Evolutionary conservation across 1,139 yeast genomes (phyloP).

Genomic region (Blastobotrys indianensis): DNA sequence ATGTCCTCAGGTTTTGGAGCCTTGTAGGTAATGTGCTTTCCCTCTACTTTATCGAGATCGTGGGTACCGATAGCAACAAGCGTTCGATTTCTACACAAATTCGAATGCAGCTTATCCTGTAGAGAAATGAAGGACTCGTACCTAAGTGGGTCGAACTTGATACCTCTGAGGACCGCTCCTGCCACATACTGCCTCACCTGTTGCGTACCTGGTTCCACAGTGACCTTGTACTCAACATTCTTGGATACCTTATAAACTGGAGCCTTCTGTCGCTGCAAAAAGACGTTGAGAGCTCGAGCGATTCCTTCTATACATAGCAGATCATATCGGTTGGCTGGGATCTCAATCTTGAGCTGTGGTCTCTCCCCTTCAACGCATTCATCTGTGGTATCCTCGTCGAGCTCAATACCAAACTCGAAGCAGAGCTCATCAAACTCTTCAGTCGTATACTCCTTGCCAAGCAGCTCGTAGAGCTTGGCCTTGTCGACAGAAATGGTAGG

Average conservation of each 20-base stretch:
- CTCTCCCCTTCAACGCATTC: constrained; percentile 54
- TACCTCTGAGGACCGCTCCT: constrained; percentile 82
- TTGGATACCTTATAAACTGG: constrained; percentile 60
- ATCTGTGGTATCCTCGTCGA: constrained; percentile 77
- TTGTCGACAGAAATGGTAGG: constrained; percentile 96
- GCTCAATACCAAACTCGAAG: constrained; percentile 94
- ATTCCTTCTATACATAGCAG: constrained; percentile 98
- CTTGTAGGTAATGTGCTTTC: constrained; percentile 78
- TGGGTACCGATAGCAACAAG: constrained; percentile 98
- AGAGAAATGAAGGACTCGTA: constrained; percentile 93
- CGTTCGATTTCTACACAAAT: constrained; percentile 93
- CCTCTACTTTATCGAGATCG: constrained; percentile 73
- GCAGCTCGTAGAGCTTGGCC: constrained; percentile 75
- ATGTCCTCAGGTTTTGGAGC: constrained; percentile 78
- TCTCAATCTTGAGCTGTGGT: constrained; percentile 93
- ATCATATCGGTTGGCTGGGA: constrained; percentile 96
- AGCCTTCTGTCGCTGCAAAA: constrained; percentile 59
- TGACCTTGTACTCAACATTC: constrained; percentile 43
- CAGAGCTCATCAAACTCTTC: constrained; percentile 95
- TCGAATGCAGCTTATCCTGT: constrained; percentile 94
- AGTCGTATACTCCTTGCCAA: constrained; percentile 77
- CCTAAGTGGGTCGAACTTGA: constrained; percentile 72
- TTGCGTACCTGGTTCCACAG: constrained; percentile 65
- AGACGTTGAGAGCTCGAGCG: constrained; percentile 89
- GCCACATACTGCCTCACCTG: constrained; percentile 88